A percentile compares a stretch with the other conserved stretches of the same genome.
Conservation (phyloP, 495 filamentous ascomycete species). For the Cercophora newfieldiana region DNA sequence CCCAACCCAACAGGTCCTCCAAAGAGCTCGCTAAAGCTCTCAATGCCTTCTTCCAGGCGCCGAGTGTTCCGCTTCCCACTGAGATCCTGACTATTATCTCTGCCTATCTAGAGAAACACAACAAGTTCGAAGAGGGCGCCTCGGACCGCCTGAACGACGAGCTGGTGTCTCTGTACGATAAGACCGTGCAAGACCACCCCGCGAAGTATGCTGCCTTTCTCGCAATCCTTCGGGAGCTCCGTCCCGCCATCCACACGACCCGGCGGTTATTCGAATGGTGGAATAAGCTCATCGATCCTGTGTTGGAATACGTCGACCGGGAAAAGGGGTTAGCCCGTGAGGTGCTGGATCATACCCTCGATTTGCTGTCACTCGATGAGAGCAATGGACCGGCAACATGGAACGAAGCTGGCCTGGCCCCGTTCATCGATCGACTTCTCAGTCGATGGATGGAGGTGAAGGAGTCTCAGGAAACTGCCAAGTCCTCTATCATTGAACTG, state of each 20-base stretch:
- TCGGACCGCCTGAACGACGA: constrained; percentile 67
- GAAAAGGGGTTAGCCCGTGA: constrained; percentile 61
- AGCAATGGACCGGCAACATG: constrained; percentile 52
- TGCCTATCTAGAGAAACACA: constrained; percentile 60
- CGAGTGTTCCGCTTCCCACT: constrained; percentile 61
- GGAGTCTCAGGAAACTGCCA: constrained; percentile 45
- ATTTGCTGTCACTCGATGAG: constrained; percentile 59
- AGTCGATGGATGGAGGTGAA: constrained; percentile 60
- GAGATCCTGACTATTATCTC: constrained; percentile 58
- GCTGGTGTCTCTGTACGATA: constrained; percentile 59
- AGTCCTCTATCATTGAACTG: constrained; percentile 46
- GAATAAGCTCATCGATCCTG: constrained; percentile 60
- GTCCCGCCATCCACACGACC: constrained; percentile 56
- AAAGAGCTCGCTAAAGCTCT: constrained; percentile 65
- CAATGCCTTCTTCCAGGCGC: constrained; percentile 49
- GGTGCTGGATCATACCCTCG: constrained; percentile 52
- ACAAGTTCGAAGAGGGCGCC: constrained; percentile 57
- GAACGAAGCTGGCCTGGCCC: constrained; percentile 38
- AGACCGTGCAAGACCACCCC: constrained; percentile 52
- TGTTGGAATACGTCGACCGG: constrained; percentile 55
- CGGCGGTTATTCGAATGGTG: constrained; percentile 64
- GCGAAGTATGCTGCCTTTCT: constrained; percentile 63
- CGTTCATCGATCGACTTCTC: constrained; percentile 56
- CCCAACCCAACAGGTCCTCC: constrained; percentile 36
- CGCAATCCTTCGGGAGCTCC: constrained; percentile 56